A percentile compares a stretch with the other conserved stretches of the same genome.
These are phyloP conservation scores for Cutaneotrichosporon mucoides DNA, from an alignment of 1,284 basidiomycete genomes.

Conservation along the genomic window DNA sequence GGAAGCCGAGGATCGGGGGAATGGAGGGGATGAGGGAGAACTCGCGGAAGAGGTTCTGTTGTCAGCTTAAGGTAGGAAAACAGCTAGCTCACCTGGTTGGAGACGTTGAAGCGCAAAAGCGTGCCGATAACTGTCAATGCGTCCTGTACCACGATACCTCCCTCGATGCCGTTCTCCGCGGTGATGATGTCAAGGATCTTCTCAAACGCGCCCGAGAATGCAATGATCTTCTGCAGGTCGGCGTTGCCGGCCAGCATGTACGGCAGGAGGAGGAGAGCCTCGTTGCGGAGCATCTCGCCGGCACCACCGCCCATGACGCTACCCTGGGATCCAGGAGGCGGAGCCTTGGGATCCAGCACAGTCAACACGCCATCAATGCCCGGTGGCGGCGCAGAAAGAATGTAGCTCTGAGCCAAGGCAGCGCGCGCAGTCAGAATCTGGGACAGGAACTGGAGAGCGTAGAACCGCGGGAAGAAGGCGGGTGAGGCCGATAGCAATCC, in stretches of 20 bases:
- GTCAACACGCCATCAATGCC: constrained; percentile 44
- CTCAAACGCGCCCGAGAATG: constrained; percentile 96
- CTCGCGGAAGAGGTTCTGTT: constrained; percentile 93
- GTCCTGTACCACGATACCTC: constrained; percentile 81
- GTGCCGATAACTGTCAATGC: constrained; percentile 79
- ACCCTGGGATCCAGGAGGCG: constrained; percentile 17
- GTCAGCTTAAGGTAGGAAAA: background rate
- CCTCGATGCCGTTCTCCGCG: constrained; percentile 86
- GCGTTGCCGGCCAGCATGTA: constrained; percentile 77
- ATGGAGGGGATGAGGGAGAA: constrained; percentile 76
- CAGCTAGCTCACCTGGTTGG: constrained; percentile 72
- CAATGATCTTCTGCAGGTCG: constrained; percentile 94
- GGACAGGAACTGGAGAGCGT: constrained; percentile 77
- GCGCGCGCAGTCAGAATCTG: constrained; percentile 74
- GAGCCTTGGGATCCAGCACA: constrained; percentile 40
- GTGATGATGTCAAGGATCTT: constrained; percentile 85
- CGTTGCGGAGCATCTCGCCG: constrained; percentile 51
- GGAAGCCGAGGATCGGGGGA: constrained; percentile 80
- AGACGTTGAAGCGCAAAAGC: constrained; percentile 84
- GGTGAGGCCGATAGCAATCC: constrained; percentile 59
- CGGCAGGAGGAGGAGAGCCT: constrained; percentile 78
- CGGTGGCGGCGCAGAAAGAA: constrained; percentile 56
- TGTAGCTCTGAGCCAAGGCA: constrained; percentile 76
- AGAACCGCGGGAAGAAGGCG: constrained; percentile 80
- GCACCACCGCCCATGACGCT: constrained; percentile 41